These are phyloP conservation scores for Talaromyces sp. DNA, from an alignment of 2,329 filamentous ascomycete species.

Conservation along the genomic window DNA sequence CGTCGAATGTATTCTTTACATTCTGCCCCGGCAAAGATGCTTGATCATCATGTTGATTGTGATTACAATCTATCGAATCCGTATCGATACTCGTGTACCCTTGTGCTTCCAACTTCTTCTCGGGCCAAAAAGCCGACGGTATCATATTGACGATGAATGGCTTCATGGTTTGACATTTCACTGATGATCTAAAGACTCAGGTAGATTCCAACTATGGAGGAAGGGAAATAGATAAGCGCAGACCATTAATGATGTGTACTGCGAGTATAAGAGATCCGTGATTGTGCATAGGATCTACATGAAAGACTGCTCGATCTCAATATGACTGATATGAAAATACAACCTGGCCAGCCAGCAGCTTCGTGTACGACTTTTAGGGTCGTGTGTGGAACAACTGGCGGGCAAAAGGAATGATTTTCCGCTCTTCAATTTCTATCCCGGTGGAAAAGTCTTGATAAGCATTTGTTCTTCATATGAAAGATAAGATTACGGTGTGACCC, in stretches of 20 bases:
- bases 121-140: neutral
- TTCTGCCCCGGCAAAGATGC: neutral
- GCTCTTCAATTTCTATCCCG: neutral
- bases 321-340: neutral
- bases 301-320: neutral
- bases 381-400: neutral
- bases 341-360: neutral
- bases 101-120: neutral
- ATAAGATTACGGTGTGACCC: too few relatives aligned
- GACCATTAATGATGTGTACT: neutral
- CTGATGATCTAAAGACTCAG: neutral
- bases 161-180: neutral
- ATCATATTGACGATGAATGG: neutral
- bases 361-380: neutral
- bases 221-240: neutral
- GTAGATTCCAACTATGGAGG: neutral
- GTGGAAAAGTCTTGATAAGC: neutral
- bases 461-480: neutral
- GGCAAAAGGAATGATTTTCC: neutral
- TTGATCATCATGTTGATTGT: neutral
- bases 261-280: neutral
- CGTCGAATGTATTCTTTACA: neutral
- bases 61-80: neutral
- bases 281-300: neutral
- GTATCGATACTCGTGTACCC: constrained; percentile 1